Conservation (phyloP, 495 filamentous ascomycete species). For the Hyaloscypha variabilis region DNA sequence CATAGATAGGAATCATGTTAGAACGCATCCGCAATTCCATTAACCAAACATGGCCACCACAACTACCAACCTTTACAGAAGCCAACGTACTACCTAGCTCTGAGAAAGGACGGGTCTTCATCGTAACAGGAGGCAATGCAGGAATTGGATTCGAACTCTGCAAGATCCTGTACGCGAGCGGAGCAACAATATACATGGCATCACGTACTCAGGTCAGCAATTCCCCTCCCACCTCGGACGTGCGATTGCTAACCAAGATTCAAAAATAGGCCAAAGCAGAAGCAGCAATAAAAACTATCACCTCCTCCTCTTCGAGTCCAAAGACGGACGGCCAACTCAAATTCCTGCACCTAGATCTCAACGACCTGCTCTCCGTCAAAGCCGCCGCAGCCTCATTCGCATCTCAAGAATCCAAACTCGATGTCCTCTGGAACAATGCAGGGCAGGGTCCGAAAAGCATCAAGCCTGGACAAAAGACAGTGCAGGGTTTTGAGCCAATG, state of each 20-base stretch:
- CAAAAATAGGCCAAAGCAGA: too few relatives aligned
- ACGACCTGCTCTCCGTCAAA: slow-evolving; percentile 53
- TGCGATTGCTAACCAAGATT: too few relatives aligned
- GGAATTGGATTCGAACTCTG: too few relatives aligned
- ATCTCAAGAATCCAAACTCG: slow-evolving; percentile 41
- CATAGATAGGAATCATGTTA: too few relatives aligned
- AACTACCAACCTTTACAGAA: too few relatives aligned
- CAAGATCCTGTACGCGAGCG: not conserved
- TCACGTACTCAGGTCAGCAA: not conserved
- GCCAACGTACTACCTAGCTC: too few relatives aligned
- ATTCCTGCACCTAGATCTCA: slow-evolving; percentile 49
- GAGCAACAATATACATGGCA: slow-evolving; percentile 6
- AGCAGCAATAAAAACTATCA: not conserved
- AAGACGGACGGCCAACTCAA: slow-evolving; percentile 37
- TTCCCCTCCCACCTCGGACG: too few relatives aligned
- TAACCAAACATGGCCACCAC: too few relatives aligned
- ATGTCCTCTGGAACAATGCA: slow-evolving; percentile 60
- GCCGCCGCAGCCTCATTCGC: slow-evolving; percentile 44
- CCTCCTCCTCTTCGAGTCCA: not conserved
- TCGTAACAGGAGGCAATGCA: too few relatives aligned
- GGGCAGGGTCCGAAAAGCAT: slow-evolving; percentile 40
- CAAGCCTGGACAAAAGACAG: slow-evolving; percentile 24
- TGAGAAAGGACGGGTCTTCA: too few relatives aligned
- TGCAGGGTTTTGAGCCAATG: slow-evolving; percentile 33
- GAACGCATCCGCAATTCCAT: too few relatives aligned